Conservation (phyloP, 1,284 basidiomycete species). For the Sporisorium graminicola region DNA sequence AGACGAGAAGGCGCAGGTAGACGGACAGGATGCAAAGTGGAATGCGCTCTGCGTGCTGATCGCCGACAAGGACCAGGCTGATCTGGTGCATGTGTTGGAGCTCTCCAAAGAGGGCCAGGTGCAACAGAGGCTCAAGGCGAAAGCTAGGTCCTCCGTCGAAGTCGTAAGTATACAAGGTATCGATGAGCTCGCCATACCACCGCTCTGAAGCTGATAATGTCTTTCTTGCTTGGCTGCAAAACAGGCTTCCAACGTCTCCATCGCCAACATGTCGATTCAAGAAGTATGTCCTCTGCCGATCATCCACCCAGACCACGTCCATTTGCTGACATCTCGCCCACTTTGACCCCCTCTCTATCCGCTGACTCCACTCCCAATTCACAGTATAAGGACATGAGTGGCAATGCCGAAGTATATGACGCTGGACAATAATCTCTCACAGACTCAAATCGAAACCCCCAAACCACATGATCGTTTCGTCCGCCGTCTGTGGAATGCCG, state of each 20-base stretch:
- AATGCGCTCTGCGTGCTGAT: conserved; percentile 36
- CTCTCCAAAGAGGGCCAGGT: conserved; percentile 21
- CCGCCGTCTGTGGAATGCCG: neutral
- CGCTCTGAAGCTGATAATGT: neutral
- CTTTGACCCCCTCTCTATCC: too few species aligned
- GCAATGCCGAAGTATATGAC: conserved; percentile 52
- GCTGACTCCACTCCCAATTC: neutral
- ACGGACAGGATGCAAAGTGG: conserved; percentile 26
- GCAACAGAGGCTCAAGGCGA: conserved; percentile 30
- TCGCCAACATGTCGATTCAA: conserved; percentile 51
- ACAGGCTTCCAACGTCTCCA: conserved; percentile 49
- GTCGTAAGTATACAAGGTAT: conserved; percentile 15
- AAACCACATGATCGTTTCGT: conserved; percentile 8
- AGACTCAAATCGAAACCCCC: too few species aligned
- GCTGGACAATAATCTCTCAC: conserved; percentile 47
- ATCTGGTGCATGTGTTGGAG: conserved; percentile 30
- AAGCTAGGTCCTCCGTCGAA: conserved; percentile 39
- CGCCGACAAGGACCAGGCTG: conserved; percentile 27
- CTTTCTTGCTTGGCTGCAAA: neutral
- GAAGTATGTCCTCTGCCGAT: conserved; percentile 24
- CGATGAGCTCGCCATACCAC: too few species aligned
- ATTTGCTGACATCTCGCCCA: neutral
- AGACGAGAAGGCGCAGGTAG: conserved; percentile 17
- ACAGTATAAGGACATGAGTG: conserved; percentile 55
- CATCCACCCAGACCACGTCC: too few species aligned